A percentile compares a stretch with the other conserved stretches of the same genome.
These are phyloP conservation scores for Tetracentron sinense DNA, from an alignment of 164 flowering plant species.

Conservation along the genomic window DNA sequence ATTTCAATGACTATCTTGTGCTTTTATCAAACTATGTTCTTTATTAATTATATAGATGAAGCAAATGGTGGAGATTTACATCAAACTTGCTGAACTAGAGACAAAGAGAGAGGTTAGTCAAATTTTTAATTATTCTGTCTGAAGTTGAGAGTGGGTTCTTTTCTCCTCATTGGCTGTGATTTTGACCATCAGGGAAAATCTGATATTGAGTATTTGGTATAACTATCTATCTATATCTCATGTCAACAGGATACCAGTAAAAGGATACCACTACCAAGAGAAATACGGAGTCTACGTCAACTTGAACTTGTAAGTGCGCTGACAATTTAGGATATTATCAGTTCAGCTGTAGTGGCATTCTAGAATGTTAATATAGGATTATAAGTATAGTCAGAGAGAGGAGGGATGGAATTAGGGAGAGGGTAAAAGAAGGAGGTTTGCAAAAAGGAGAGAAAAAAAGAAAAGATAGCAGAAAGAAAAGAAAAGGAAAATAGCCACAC, in stretches of 20 bases:
- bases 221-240: slow-evolving; percentile 17
- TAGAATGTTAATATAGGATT: too few relatives aligned
- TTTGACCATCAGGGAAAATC: background rate
- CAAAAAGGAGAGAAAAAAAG: too few relatives aligned
- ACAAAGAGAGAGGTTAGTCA: slow-evolving; percentile 77
- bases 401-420: too few relatives aligned
- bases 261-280: slow-evolving; percentile 71
- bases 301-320: slow-evolving; percentile 89
- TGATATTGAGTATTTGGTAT: background rate
- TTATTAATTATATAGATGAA: slow-evolving; percentile 52
- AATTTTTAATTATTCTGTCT: slow-evolving; percentile 4
- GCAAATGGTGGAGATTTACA: slow-evolving; percentile 95
- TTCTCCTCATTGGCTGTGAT: background rate
- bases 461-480: too few relatives aligned
- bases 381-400: background rate
- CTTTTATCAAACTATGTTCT: background rate
- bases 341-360: too few relatives aligned
- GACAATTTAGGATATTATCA: too few relatives aligned
- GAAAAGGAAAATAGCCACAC: too few relatives aligned
- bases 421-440: too few relatives aligned
- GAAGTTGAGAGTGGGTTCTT: slow-evolving; percentile 6
- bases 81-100: slow-evolving; percentile 93
- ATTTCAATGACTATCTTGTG: background rate
- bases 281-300: slow-evolving; percentile 70
- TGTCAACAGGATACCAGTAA: slow-evolving; percentile 72